A percentile compares a stretch with the other conserved stretches of the same genome.
These are phyloP conservation scores for Lojkania enalia DNA, from an alignment of 2,329 filamentous ascomycete species.

Conservation along the genomic window DNA sequence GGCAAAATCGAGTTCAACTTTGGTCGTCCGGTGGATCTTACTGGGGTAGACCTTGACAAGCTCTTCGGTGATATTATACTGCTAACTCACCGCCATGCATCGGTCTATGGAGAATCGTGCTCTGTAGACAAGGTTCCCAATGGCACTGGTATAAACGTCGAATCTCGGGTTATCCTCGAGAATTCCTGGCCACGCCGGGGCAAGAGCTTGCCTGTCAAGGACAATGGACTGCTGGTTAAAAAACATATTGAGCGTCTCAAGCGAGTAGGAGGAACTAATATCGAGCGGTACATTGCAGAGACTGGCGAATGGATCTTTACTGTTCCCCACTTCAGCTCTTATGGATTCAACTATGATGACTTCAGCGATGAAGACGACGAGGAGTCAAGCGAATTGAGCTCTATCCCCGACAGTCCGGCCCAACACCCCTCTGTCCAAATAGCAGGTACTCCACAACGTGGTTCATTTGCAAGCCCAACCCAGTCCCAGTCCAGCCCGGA, in stretches of 20 bases:
- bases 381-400: constrained; percentile 44
- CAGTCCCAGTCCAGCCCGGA: constrained; percentile 54
- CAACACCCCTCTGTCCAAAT: constrained; percentile 38
- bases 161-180: constrained; percentile 81
- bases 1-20: constrained; percentile 77
- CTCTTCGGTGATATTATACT: constrained; percentile 76
- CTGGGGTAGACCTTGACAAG: constrained; percentile 75
- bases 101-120: constrained; percentile 71
- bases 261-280: constrained; percentile 77
- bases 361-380: constrained; percentile 66
- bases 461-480: constrained; percentile 43
- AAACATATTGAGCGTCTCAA: constrained; percentile 84
- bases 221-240: constrained; percentile 37
- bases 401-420: constrained; percentile 51
- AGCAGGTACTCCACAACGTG: constrained; percentile 40
- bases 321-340: constrained; percentile 97
- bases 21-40: constrained; percentile 70
- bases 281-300: constrained; percentile 75
- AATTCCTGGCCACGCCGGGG: constrained; percentile 91
- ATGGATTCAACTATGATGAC: constrained; percentile 77
- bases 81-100: constrained; percentile 76
- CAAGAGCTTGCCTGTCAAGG: constrained; percentile 55
- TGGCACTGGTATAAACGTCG: constrained; percentile 90
- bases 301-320: constrained; percentile 88
- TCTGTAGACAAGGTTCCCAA: constrained; percentile 72